These are phyloP conservation scores for Dothiorella sarmentorum DNA, from an alignment of 2,329 filamentous ascomycete species.

Conservation along the genomic window DNA sequence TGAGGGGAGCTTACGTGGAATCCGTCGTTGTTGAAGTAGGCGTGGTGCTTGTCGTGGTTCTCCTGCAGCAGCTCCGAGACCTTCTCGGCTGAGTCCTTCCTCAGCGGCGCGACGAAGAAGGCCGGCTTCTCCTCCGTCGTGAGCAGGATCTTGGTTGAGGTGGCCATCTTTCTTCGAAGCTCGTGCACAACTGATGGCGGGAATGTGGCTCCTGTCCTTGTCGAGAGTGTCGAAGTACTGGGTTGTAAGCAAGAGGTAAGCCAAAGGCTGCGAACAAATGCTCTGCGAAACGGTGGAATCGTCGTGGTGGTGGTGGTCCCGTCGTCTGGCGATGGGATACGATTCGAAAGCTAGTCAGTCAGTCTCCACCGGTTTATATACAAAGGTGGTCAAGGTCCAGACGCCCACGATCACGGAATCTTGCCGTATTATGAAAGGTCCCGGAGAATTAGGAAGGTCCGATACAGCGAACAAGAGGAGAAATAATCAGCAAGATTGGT, in stretches of 20 bases:
- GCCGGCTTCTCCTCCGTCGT: conserved; percentile 38
- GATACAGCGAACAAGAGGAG: no score
- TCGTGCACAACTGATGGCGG: background rate
- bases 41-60: conserved; percentile 71
- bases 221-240: background rate
- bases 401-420: background rate
- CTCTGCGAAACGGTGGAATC: background rate
- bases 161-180: conserved; percentile 29
- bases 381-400: background rate
- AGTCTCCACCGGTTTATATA: background rate
- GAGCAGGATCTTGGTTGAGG: conserved; percentile 26
- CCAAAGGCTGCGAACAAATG: no score
- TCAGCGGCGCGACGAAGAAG: conserved; percentile 46
- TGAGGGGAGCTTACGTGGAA: conserved; percentile 59
- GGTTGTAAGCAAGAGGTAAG: background rate
- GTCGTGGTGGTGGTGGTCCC: background rate
- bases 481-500: no score
- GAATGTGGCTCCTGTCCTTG: background rate
- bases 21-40: conserved; percentile 71
- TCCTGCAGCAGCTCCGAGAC: conserved; percentile 68
- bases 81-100: conserved; percentile 58
- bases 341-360: no score
- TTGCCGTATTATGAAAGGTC: no score
- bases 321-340: background rate
- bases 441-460: no score